Base-by-base conservation (phyloP, 306 rosid species). In the Acacia confusa region DNA sequence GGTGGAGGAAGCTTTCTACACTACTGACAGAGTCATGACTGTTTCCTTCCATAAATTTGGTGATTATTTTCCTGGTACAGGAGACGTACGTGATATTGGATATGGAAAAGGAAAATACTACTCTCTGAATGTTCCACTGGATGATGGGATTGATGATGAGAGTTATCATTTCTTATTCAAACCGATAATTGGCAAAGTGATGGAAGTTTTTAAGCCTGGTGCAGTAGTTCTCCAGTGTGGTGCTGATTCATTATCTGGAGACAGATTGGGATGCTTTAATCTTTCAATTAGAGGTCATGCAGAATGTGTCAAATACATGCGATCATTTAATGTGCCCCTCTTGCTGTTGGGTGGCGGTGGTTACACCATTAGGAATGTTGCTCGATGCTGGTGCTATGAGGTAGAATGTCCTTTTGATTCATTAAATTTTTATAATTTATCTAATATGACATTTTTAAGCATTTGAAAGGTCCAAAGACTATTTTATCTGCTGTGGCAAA, bases 331-430 rank as follows among this genome's bases (percentile, higher is more conserved):
- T 79, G 97, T 93, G 66, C 97, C 97, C 57, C 88, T 93, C 72
- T 83, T 92, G 89, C 88, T 91, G 32, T 87, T 92, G 38, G 97
- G 97, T 61, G 97, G 97, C 1, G 97, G 97, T 38, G 97, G 97
- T 84, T 93, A 93, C 76, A 93, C 97, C 81, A 93, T 93, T 70
- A 89, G 97, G 41, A 93, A 93, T 80, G 97, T 93, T 88, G 96
- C 97, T 80, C 94, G 97, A 3, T 93, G 97, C 82, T 93, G 96
- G 97, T 93, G 97, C 87, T 93, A 91, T 9, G 97, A 93, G 97
- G 97, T 91, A 88, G 55, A 24, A 38, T 82, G 45, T 50, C 75
- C 53, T 66, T 82, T 24, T 53, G 61, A 53, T 67, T 38, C 27
- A 53, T 75, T 75, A 70, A 52, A 71, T 77, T 72, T 7, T 45